Evolutionary conservation across 305 asterid genomes (phyloP), one percentile per base, ranked within the genome.

Genomic region (Fraxinus greggii): DNA sequence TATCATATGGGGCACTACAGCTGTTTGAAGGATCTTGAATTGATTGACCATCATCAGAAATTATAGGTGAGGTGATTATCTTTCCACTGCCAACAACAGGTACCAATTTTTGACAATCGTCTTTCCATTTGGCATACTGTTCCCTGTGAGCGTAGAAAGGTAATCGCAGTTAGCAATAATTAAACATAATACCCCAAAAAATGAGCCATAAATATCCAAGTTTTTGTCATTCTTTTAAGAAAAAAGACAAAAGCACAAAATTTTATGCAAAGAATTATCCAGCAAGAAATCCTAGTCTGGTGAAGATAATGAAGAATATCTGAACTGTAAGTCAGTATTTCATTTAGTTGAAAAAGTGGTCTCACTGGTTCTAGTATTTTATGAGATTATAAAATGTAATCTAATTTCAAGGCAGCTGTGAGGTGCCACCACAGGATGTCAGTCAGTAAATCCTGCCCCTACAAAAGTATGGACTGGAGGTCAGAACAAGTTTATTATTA

Each of bases 41-140:
- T 80, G 92, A 93, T 76, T 86, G 90, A 75, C 93, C 96, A 87
- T 90, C 93, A 29, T 91, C 94, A 78, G 86, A 80, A 79, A 92
- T 83, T 88, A 92, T 84, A 83, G 95, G 90, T 35, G 89, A 84
- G 65, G 97, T 90, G 82, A 94, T 83, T 70, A 93, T 75, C 84
- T 93, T 94, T 86, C 97, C 98, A 86, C 97, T 94, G 82, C 98
- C 99, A 85, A 95, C 65, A 65, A 83, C 59, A 75, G 98, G 95
- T 63, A 87, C 93, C 90, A 94, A 84, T 78, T 90, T 88, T 81
- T 92, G 90, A 84, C 99, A 95, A 85, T 87, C 91, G 76, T 90
- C 89, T 90, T 94, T 95, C 96, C 91, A 88, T 35, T 87, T 89
- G 84, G 89, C 93, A 86, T 95, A 95, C 82, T 93, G 93, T 84